Conservation (phyloP, 2,329 filamentous ascomycete species). For the Claviceps capensis region DNA sequence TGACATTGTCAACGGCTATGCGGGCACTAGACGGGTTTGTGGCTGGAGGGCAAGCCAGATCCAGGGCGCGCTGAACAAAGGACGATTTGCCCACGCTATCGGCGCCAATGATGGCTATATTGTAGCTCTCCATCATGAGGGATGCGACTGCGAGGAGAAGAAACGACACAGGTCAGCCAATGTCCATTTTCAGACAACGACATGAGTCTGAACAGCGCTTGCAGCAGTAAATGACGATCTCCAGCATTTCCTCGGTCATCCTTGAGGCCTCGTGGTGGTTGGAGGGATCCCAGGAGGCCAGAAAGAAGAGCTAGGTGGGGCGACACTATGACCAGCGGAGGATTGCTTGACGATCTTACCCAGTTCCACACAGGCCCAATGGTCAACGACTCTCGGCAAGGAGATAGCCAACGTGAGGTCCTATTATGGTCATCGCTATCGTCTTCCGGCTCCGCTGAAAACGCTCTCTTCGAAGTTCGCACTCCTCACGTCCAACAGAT, state of each 20-base stretch:
- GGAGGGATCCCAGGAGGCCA: background rate
- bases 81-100: conserved; percentile 54
- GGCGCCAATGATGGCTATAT: conserved; percentile 53
- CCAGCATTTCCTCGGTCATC: background rate
- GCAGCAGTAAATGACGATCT: background rate
- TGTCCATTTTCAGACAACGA: conserved; percentile 1
- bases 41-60: conserved; percentile 37
- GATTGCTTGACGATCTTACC: conserved; percentile 18
- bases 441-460: conserved; percentile 13
- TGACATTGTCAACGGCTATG: conserved; percentile 43
- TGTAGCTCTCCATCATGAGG: conserved; percentile 43
- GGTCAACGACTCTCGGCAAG: conserved; percentile 35
- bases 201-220: background rate
- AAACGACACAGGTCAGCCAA: conserved; percentile 3
- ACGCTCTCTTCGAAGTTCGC: conserved; percentile 14
- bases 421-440: conserved; percentile 26
- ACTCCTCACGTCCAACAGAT: conserved; percentile 10
- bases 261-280: conserved; percentile 3
- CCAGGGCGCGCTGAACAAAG: conserved; percentile 50
- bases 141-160: conserved; percentile 14
- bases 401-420: conserved; percentile 28
- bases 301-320: conserved; percentile 1
- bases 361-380: conserved; percentile 21
- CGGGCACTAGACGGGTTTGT: conserved; percentile 42
- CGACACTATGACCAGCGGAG: background rate